Evolutionary conservation across 2,329 filamentous ascomycete species (phyloP).

Genomic region (Rutstroemia sydowiana): DNA sequence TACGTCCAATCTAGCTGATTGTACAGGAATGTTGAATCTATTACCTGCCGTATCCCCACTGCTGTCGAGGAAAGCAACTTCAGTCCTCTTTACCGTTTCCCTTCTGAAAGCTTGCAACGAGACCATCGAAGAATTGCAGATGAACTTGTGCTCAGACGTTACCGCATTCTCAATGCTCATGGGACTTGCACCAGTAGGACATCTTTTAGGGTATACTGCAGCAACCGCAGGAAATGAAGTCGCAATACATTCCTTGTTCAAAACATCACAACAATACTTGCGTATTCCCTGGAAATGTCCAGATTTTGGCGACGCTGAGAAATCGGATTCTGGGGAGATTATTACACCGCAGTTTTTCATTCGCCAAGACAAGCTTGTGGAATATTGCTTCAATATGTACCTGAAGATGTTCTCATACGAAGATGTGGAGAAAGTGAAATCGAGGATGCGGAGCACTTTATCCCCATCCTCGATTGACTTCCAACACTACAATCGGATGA

Average conservation of each 20-base stretch:
- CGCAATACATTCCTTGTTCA: neutral
- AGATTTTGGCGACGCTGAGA: neutral
- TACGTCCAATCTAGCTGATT: constrained; percentile 14
- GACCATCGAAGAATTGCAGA: neutral
- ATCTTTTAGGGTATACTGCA: neutral
- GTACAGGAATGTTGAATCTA: constrained; percentile 12
- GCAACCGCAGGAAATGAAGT: neutral
- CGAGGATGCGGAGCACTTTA: neutral
- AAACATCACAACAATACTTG: neutral
- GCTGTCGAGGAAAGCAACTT: constrained; percentile 1
- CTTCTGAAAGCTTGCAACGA: neutral
- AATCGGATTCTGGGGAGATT: neutral
- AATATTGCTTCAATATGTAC: neutral
- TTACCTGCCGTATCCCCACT: constrained; percentile 11
- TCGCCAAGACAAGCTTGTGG: neutral
- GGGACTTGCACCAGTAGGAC: constrained; percentile 1
- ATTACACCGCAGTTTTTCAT: neutral
- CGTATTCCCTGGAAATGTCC: neutral
- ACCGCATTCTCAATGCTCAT: constrained; percentile 12
- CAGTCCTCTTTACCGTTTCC: constrained; percentile 11
- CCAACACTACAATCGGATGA: neutral
- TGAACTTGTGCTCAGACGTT: constrained; percentile 2
- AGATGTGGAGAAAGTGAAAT: neutral
- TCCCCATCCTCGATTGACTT: neutral
- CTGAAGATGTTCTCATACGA: neutral